These are phyloP conservation scores for Claviceps pusilla DNA, from an alignment of 2,329 filamentous ascomycete species.

Conservation along the genomic window DNA sequence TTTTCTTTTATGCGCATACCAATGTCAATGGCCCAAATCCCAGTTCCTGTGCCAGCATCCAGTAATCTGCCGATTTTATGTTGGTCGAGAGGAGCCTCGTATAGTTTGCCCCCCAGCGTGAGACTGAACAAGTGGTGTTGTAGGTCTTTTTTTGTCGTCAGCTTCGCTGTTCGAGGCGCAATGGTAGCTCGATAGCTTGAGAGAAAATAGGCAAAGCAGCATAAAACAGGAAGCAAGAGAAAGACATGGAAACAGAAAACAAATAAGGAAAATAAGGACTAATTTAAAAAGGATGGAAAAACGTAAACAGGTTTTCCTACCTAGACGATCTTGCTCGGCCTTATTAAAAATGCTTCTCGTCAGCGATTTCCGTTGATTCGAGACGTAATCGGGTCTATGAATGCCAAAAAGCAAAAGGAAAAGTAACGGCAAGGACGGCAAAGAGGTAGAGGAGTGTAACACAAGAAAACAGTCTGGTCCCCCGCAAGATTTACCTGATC, in stretches of 20 bases:
- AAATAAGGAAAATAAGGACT: too few species aligned
- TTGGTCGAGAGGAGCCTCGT: conserved; percentile 12
- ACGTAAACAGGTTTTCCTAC: conserved; percentile 4
- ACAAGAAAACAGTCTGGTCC: background rate
- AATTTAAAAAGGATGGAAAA: too few species aligned
- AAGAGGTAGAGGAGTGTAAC: too few species aligned
- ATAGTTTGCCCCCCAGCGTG: conserved; percentile 18
- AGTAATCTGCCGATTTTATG: conserved; percentile 18
- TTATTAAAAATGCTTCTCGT: too few species aligned
- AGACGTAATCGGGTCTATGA: too few species aligned
- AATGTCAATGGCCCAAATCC: conserved; percentile 31
- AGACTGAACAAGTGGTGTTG: conserved; percentile 22
- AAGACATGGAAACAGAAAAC: too few species aligned
- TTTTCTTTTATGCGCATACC: conserved; percentile 9
- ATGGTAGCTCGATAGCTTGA: too few species aligned
- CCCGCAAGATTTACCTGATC: conserved; percentile 11
- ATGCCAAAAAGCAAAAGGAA: too few species aligned
- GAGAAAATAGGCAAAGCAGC: too few species aligned
- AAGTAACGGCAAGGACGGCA: too few species aligned
- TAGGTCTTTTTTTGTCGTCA: conserved; percentile 12
- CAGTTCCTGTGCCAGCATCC: conserved; percentile 35
- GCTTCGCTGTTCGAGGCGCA: background rate
- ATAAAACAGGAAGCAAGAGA: background rate
- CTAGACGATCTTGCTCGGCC: conserved; percentile 18
- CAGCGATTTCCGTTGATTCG: background rate